These are phyloP conservation scores for Lentinula edodes DNA, from an alignment of 768 basidiomycete species.

Conservation along the genomic window DNA sequence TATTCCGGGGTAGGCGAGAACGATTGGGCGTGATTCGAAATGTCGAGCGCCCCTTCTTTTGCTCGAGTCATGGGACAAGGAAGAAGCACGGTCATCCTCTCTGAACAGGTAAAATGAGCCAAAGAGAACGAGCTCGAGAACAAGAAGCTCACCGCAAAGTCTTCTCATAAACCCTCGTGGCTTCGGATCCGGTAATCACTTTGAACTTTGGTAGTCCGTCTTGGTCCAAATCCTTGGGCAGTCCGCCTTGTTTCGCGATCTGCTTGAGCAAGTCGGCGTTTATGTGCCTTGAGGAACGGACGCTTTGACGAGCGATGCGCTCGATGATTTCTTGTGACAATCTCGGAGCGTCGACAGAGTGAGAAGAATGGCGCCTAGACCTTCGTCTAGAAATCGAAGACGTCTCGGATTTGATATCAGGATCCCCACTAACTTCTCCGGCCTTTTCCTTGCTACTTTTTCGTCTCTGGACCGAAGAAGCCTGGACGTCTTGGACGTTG, in stretches of 20 bases:
- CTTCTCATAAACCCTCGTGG: constrained; percentile 3
- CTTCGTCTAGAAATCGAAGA: neutral
- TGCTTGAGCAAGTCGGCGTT: constrained; percentile 3
- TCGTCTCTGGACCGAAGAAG: neutral
- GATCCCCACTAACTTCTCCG: neutral
- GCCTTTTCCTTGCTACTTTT: constrained; percentile 2
- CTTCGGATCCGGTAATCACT: constrained; percentile 6
- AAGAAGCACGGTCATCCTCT: constrained; percentile 7
- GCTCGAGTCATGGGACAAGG: neutral
- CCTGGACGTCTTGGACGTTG: neutral
- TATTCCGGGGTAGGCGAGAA: constrained; percentile 39
- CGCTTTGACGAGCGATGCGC: constrained; percentile 2
- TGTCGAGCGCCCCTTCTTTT: neutral
- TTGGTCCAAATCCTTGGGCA: neutral
- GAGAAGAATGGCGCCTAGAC: constrained; percentile 1
- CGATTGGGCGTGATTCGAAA: constrained; percentile 21
- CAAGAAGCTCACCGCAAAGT: constrained; percentile 1
- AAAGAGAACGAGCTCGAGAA: neutral
- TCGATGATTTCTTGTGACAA: neutral
- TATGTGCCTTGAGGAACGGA: neutral
- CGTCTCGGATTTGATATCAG: neutral
- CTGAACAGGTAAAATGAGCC: constrained; percentile 1
- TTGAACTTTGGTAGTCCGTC: constrained; percentile 6
- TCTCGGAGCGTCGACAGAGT: neutral
- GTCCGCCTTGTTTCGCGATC: constrained; percentile 1